phyloP scores from a whole-genome alignment of 345 rosid genomes.

The Draba incana region DNA sequence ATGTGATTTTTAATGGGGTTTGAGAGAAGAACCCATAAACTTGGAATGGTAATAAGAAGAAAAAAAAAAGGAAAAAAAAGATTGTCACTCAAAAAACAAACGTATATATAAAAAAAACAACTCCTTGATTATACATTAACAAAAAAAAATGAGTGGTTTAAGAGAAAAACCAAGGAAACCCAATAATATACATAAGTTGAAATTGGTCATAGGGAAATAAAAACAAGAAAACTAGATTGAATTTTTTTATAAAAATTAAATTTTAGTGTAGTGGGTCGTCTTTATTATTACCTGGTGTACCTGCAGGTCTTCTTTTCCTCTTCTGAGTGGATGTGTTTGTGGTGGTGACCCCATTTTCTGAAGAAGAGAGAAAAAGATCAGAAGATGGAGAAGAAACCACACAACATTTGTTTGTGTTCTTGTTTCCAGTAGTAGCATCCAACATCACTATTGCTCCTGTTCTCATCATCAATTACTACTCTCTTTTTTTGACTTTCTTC shows the following conservation, averaged over 20 bases:
- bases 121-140: no score
- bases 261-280: constrained; percentile 24
- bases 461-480: constrained; percentile 39
- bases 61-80: not conserved
- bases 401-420: constrained; percentile 40
- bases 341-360: constrained; percentile 56
- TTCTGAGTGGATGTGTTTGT: constrained; percentile 50
- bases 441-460: constrained; percentile 33
- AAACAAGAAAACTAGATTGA: not conserved
- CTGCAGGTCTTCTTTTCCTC: constrained; percentile 86
- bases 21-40: constrained; percentile 3
- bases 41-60: constrained; percentile 5
- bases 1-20: not conserved
- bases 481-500: constrained; percentile 27
- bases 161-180: no score
- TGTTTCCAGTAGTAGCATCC: constrained; percentile 35
- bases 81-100: constrained; percentile 1
- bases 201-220: no score
- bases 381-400: constrained; percentile 55
- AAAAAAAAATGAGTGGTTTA: no score
- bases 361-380: constrained; percentile 55
- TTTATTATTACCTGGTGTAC: constrained; percentile 73
- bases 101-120: no score
- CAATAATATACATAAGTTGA: no score
- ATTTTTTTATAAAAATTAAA: not conserved